Evolutionary conservation across 495 filamentous ascomycete genomes (phyloP), one percentile per base, ranked within the genome.

Genomic region (Lophiostoma macrostomum): DNA sequence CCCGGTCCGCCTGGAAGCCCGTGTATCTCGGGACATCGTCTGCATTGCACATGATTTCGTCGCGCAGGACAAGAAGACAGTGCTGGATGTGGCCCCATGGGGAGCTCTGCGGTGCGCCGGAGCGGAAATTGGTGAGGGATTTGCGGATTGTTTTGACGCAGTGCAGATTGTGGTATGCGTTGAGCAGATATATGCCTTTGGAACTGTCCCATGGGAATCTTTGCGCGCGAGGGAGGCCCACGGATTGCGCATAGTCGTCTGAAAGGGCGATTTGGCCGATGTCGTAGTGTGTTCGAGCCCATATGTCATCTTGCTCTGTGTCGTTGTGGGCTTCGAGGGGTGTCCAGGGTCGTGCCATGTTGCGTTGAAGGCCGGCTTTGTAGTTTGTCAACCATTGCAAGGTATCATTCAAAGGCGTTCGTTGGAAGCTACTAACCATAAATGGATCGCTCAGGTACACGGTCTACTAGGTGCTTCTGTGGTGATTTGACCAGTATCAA

Each of bases 101-200:
- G 11, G 5, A 25, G 16, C 39, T 22, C 22, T 43, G 39, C 16
- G 12, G 12, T 5, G 8, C 5, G 39, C 39, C 39, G 12, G 22
- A 16, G 39, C 39, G 39, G 39, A 6, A 43, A 8, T 43, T 10
- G 5, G 12, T 39, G 11, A 50, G 46, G 11, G 35, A 28, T 11
- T 11, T 14, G 4, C 22, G 22, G 10, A 50, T 39, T 24, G 14
- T 22, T 12, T 12, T 38, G 30, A 51, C 4, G 20, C 47, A 51
- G 23, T 51, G 47, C 3, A 51, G 24, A 27, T 30, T 30, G 25
- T 51, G 47, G 25, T 51, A 51, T 24, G 18, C 19, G 20, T 40
- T 51, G 34, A 51, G 7, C 5, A 51, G 5, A 19, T 51, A 51
- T 19, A 51, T 51, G 2, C 25, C 47, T 22, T 51, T 51, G 5